Base-by-base conservation (phyloP, 2,329 filamentous ascomycete species). In the Metarhizium humberi region DNA sequence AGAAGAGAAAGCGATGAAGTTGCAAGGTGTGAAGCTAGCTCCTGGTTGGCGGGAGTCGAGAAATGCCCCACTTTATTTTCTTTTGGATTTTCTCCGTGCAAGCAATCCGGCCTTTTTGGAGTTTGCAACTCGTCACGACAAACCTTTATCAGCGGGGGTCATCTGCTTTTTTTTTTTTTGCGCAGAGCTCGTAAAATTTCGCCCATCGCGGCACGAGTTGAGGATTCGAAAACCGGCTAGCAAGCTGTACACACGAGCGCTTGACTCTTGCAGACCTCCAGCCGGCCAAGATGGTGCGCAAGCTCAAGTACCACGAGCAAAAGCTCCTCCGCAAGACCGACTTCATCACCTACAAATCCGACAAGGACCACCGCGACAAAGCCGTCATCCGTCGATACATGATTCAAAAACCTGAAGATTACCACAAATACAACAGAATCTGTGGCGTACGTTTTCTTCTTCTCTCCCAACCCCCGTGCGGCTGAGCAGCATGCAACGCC, bases 261-360 rank as follows among this genome's bases (percentile, higher is more conserved):
- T 43, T 11, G 34, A 13, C 25, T 25, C 25, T 36, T 13, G 11
- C 46, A 18, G 11, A 25, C 25, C 47, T 6, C 4, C 25, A 1
- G 30, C 34, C 10, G 8, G 30, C 34, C 69, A 80, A 62, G 29
- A 97, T 97, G 94, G 90, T 95, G 63, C 87, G 94, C 65, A 91
- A 95, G 78, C 84, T 99, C 69, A 97, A 96, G 75, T 84, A 95
- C 74, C 92, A 96, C 75, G 94, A 99, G 84, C 85, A 94, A 70
- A 95, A 94, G 80, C 87, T 97, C 69, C 83, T 97, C 65, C 92
- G 92, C 69, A 82, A 82, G 72, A 91, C 94, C 73, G 92, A 99
- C 75, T 95, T 99, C 74, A 86, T 92, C 70, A 94, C 87, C 67
- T 96, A 92, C 79, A 94, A 94, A 73, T 85, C 85, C 67, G 92